phyloP scores from a whole-genome alignment of 1,284 basidiomycete species.

The Austroboletus rostrupii region DNA sequence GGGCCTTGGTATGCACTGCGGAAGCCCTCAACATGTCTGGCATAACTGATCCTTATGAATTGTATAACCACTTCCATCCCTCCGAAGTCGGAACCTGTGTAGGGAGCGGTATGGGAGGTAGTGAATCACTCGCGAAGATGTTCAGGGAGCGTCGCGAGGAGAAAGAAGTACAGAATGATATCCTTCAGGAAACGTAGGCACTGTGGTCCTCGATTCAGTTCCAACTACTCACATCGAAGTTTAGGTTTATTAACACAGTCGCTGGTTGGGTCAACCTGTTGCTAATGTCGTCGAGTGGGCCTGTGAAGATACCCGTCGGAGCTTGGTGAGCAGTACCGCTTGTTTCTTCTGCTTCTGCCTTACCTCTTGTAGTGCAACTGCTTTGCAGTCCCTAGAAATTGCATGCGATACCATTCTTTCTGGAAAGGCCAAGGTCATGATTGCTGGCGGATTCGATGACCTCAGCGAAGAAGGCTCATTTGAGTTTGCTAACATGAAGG shows the following conservation, averaged over 20 bases:
- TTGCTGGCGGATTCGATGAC: slow-evolving; percentile 98
- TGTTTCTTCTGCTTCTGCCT: slow-evolving; percentile 1
- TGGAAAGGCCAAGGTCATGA: slow-evolving; percentile 98
- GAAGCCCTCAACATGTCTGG: slow-evolving; percentile 97
- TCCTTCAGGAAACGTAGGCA: slow-evolving; percentile 91
- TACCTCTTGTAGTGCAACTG: slow-evolving; percentile 72
- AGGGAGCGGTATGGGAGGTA: slow-evolving; percentile 97
- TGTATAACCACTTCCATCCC: slow-evolving; percentile 96
- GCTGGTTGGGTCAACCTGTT: slow-evolving; percentile 98
- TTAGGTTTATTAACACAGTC: slow-evolving; percentile 93
- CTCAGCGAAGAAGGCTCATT: slow-evolving; percentile 95
- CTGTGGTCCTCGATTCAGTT: slow-evolving; percentile 1
- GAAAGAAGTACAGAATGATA: slow-evolving; percentile 96
- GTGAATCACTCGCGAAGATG: slow-evolving; percentile 87
- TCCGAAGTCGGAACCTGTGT: slow-evolving; percentile 91
- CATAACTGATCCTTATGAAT: slow-evolving; percentile 94
- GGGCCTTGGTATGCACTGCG: slow-evolving; percentile 92
- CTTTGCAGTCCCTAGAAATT: slow-evolving; percentile 95
- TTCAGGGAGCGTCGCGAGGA: slow-evolving; percentile 98
- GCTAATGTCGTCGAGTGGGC: slow-evolving; percentile 90
- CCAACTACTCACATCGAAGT: slow-evolving; percentile 16
- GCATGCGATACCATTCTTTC: slow-evolving; percentile 93
- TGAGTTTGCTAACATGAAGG: slow-evolving; percentile 99
- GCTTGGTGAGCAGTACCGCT: slow-evolving; percentile 67
- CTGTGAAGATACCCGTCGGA: slow-evolving; percentile 98